Percentiles rank a stretch among this genome's conserved stretches.
Evolutionary conservation across 2,329 filamentous ascomycete genomes (phyloP).

Genomic region (Aureobasidium sp.): DNA sequence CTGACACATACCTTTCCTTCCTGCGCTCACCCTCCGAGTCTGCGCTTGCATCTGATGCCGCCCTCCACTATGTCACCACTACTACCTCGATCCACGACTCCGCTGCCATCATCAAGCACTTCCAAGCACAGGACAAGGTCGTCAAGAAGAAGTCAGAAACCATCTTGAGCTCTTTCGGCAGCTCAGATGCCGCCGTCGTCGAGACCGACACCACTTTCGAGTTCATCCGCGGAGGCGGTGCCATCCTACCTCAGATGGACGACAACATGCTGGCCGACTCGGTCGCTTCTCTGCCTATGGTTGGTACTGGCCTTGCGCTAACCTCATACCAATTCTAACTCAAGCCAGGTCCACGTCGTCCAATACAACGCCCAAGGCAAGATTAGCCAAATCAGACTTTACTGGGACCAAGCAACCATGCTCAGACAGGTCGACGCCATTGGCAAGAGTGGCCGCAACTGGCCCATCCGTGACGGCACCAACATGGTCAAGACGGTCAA

Average conservation of each 20-base stretch:
- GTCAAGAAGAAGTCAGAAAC: conserved; percentile 78
- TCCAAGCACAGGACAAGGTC: conserved; percentile 60
- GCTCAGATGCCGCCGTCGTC: conserved; percentile 57
- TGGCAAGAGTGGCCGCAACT: conserved; percentile 80
- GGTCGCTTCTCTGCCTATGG: conserved; percentile 69
- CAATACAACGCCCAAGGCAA: conserved; percentile 67
- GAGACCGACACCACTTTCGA: conserved; percentile 79
- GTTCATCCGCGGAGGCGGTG: conserved; percentile 71
- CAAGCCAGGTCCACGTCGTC: conserved; percentile 66
- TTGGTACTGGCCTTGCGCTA: conserved; percentile 37
- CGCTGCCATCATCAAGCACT: conserved; percentile 73
- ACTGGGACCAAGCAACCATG: conserved; percentile 91
- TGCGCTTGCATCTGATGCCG: conserved; percentile 36
- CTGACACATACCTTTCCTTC: conserved; percentile 36
- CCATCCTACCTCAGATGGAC: conserved; percentile 80
- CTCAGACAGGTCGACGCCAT: conserved; percentile 93
- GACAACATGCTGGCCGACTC: conserved; percentile 90
- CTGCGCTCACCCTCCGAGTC: conserved; percentile 35
- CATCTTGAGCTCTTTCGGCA: conserved; percentile 65
- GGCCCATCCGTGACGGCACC: conserved; percentile 83
- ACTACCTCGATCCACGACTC: conserved; percentile 64
- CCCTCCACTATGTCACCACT: conserved; percentile 78
- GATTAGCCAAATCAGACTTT: conserved; percentile 79
- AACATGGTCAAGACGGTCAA: conserved; percentile 65
- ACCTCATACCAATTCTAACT: background rate